phyloP scores from a whole-genome alignment of 192 early-diverging fungal species.

The Paraglomus occultum region DNA sequence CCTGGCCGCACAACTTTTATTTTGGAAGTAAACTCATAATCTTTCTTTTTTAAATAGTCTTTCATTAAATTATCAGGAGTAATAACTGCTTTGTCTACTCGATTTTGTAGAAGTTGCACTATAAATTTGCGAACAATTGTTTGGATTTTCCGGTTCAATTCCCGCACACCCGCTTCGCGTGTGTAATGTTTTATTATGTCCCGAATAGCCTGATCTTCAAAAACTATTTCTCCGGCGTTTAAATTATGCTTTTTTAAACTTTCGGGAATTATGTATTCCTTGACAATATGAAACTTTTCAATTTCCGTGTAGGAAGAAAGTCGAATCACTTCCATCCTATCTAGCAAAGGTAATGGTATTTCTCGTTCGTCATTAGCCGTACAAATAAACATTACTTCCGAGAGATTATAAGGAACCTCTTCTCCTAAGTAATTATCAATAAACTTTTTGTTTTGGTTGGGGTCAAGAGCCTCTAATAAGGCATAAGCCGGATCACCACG shows the following conservation, averaged over 20 bases:
- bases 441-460: slow-evolving; percentile 12
- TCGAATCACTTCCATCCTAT: slow-evolving; percentile 14
- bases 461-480: slow-evolving; percentile 2
- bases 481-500: slow-evolving; percentile 5
- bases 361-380: slow-evolving; percentile 15
- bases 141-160: slow-evolving; percentile 14
- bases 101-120: slow-evolving; percentile 2
- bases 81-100: neutral
- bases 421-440: slow-evolving; percentile 15
- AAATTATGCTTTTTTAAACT: slow-evolving; percentile 26
- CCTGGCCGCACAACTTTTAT: too few relatives aligned
- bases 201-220: slow-evolving; percentile 16
- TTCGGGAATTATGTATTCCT: slow-evolving; percentile 10
- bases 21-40: slow-evolving; percentile 23
- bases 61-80: neutral
- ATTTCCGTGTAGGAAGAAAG: slow-evolving; percentile 25
- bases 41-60: slow-evolving; percentile 16
- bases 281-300: slow-evolving; percentile 19
- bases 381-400: slow-evolving; percentile 21
- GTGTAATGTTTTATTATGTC: slow-evolving; percentile 22
- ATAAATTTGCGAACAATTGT: slow-evolving; percentile 14
- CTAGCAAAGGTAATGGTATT: neutral
- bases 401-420: slow-evolving; percentile 16
- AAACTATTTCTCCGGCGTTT: slow-evolving; percentile 9
- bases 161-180: slow-evolving; percentile 3